phyloP scores from a whole-genome alignment of 805 yeast genomes.

The Ogataea paraovalis region DNA sequence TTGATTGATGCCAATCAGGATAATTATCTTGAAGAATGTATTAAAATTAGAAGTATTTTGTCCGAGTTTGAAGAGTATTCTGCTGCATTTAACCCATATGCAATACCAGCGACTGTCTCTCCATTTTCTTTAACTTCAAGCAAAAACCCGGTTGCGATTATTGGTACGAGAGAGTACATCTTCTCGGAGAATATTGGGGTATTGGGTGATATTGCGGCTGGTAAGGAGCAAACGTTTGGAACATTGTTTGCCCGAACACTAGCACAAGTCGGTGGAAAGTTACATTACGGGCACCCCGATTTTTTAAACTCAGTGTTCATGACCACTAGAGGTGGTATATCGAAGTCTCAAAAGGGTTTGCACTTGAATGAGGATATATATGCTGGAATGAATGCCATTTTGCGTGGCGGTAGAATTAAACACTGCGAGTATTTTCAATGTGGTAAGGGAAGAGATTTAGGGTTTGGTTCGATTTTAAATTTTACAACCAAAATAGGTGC shows the following conservation, averaged over 20 bases:
- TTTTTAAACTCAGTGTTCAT: slow-evolving; percentile 69
- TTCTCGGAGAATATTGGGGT: slow-evolving; percentile 81
- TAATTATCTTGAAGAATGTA: slow-evolving; percentile 75
- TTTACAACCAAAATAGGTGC: slow-evolving; percentile 85
- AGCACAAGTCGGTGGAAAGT: slow-evolving; percentile 77
- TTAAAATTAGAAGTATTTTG: slow-evolving; percentile 68
- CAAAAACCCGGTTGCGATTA: slow-evolving; percentile 67
- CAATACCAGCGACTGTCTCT: slow-evolving; percentile 9
- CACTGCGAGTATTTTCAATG: slow-evolving; percentile 83
- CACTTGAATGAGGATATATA: slow-evolving; percentile 83
- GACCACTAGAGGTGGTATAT: slow-evolving; percentile 85
- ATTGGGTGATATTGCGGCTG: slow-evolving; percentile 83
- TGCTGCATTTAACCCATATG: slow-evolving; percentile 26
- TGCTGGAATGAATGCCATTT: slow-evolving; percentile 77
- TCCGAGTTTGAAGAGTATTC: slow-evolving; percentile 67
- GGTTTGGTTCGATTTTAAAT: slow-evolving; percentile 77
- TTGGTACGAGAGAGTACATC: slow-evolving; percentile 81
- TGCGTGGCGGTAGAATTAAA: slow-evolving; percentile 79
- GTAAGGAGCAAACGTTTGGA: slow-evolving; percentile 85
- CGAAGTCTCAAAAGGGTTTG: slow-evolving; percentile 79
- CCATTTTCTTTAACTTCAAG: background rate
- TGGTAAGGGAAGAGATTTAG: slow-evolving; percentile 84
- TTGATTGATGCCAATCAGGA: slow-evolving; percentile 83
- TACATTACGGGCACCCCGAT: slow-evolving; percentile 87
- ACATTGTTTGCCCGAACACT: slow-evolving; percentile 78